phyloP scores from a whole-genome alignment of 768 basidiomycete genomes.

The Collybiopsis confluens region DNA sequence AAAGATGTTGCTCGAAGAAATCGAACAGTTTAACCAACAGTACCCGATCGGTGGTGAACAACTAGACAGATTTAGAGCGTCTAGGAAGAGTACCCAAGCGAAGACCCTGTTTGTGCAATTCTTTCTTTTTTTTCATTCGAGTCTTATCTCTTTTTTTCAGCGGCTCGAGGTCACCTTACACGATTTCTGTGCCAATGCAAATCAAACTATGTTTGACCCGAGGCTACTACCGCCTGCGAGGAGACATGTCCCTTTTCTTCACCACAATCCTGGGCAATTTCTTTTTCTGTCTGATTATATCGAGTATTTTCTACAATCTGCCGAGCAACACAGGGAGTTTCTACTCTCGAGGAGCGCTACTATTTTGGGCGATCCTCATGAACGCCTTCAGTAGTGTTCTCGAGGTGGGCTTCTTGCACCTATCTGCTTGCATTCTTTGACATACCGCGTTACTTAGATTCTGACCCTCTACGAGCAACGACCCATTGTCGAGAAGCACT shows the following conservation, averaged over 20 bases:
- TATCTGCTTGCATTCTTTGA: background rate
- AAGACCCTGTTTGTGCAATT: constrained; percentile 22
- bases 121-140: background rate
- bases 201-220: constrained; percentile 39
- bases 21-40: constrained; percentile 26
- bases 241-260: constrained; percentile 27
- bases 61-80: constrained; percentile 27
- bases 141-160: constrained; percentile 3
- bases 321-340: constrained; percentile 33
- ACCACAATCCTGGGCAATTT: constrained; percentile 18
- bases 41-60: constrained; percentile 22
- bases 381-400: constrained; percentile 34
- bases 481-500: constrained; percentile 36
- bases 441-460: constrained; percentile 14
- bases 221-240: constrained; percentile 40
- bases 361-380: constrained; percentile 35
- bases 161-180: constrained; percentile 31
- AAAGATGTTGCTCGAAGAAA: constrained; percentile 20
- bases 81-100: constrained; percentile 28
- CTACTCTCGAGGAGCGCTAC: constrained; percentile 37
- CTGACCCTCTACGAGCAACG: constrained; percentile 24
- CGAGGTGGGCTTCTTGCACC: constrained; percentile 15
- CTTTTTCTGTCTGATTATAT: constrained; percentile 15
- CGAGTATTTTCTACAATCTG: constrained; percentile 38
- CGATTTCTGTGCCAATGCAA: constrained; percentile 39